Percentiles rank a stretch among this genome's conserved stretches.
phyloP scores from a whole-genome alignment of 208 protist genomes.

The Novymonas esmeraldas region DNA sequence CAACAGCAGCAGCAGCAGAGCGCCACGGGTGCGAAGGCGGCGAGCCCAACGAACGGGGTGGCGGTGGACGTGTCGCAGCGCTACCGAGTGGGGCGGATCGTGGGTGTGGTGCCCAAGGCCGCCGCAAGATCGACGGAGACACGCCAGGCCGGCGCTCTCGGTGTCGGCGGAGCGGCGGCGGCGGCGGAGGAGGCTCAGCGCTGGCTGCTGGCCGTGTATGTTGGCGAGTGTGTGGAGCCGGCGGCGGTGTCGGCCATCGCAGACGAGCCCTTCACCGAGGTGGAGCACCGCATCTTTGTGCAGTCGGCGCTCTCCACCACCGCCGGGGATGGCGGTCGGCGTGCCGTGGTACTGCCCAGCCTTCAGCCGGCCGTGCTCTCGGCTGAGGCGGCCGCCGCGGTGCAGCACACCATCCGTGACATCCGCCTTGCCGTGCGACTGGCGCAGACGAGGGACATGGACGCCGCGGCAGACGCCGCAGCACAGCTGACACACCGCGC shows the following conservation, averaged over 20 bases:
- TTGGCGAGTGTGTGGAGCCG: constrained; percentile 68
- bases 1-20: constrained; percentile 4
- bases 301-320: constrained; percentile 50
- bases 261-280: constrained; percentile 52
- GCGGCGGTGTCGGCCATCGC: constrained; percentile 49
- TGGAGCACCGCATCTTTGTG: constrained; percentile 69
- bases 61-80: constrained; percentile 19
- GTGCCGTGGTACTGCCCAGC: constrained; percentile 20
- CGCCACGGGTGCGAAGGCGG: not conserved
- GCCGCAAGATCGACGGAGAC: not conserved
- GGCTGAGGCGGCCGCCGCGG: constrained; percentile 37
- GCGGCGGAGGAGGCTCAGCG: constrained; percentile 26
- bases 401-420: constrained; percentile 46
- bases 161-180: constrained; percentile 2
- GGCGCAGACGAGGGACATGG: not conserved
- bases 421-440: constrained; percentile 43
- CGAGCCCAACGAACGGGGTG: not conserved
- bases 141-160: not conserved
- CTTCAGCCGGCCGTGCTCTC: constrained; percentile 38
- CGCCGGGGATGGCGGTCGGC: constrained; percentile 19
- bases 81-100: constrained; percentile 63
- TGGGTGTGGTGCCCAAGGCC: constrained; percentile 58
- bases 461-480: not conserved
- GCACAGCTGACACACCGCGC: constrained; percentile 8
- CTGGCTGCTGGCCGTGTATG: constrained; percentile 70